phyloP scores from a whole-genome alignment of 352 stramenopile genomes.

The Pythium dissimile region DNA sequence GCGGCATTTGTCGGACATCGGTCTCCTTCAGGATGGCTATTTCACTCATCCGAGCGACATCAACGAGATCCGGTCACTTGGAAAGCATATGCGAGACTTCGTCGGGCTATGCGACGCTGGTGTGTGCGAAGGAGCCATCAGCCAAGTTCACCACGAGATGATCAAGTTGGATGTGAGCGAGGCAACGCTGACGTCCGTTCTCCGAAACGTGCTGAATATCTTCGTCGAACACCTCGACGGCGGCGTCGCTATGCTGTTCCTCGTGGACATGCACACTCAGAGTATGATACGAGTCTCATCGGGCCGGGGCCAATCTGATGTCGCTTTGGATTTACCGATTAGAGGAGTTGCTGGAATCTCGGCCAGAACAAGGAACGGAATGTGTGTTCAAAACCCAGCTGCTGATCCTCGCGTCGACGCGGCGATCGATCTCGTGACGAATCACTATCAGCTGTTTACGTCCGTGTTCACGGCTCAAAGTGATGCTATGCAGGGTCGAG shows the following conservation, averaged over 20 bases:
- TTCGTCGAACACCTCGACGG: background rate
- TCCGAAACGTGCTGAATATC: constrained; percentile 1
- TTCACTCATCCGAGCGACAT: background rate
- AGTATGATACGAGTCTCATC: background rate
- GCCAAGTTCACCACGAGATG: background rate
- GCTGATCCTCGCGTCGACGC: background rate
- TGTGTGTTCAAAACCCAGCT: background rate
- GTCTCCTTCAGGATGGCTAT: background rate
- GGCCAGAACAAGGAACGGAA: background rate
- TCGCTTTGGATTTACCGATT: background rate
- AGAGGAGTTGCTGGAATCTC: background rate
- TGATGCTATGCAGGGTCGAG: background rate
- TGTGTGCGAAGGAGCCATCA: background rate
- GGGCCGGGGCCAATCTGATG: background rate
- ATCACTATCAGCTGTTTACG: background rate
- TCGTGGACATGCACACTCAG: background rate
- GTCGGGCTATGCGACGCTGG: background rate
- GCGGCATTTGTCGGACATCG: background rate
- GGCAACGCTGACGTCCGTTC: background rate
- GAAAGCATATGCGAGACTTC: background rate
- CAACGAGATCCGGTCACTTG: background rate
- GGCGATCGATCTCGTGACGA: background rate
- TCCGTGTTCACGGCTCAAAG: background rate
- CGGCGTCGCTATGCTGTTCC: background rate
- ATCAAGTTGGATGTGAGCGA: background rate